These are phyloP conservation scores for Teratosphaeria epicoccoides DNA, from an alignment of 2,329 filamentous ascomycete species.

Conservation along the genomic window DNA sequence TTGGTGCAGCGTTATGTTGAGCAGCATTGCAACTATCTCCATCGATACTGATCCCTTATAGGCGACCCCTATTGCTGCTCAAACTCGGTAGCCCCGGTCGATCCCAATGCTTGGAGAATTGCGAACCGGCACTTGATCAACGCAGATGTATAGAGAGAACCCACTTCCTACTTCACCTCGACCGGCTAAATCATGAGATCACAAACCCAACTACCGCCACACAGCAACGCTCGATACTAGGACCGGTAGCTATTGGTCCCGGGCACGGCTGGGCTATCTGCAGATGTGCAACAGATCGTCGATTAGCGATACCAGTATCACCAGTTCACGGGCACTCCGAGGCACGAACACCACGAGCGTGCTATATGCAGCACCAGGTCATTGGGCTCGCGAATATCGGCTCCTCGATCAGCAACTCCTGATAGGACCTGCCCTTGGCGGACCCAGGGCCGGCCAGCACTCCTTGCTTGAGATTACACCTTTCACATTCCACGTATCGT, in stretches of 20 bases:
- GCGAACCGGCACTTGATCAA: neutral
- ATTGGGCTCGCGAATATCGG: neutral
- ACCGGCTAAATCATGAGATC: no score
- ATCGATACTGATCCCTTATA: neutral
- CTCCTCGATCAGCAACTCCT: neutral
- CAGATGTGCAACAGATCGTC: neutral
- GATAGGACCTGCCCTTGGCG: neutral
- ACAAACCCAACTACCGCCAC: no score
- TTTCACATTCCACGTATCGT: neutral
- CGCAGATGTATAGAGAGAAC: no score
- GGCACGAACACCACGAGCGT: neutral
- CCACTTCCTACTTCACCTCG: no score
- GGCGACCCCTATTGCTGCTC: neutral
- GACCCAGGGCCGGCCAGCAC: neutral
- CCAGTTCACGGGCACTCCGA: neutral
- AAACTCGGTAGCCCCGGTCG: neutral
- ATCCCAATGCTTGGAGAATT: neutral
- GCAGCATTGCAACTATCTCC: neutral
- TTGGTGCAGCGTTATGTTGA: no score
- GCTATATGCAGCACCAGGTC: neutral
- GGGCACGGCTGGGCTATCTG: no score
- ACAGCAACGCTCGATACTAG: no score
- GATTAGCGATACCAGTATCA: neutral
- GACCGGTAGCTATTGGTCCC: no score
- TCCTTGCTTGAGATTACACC: no score